Evolutionary conservation across 2,329 filamentous ascomycete genomes (phyloP).

Genomic region (Aureobasidium sp.): DNA sequence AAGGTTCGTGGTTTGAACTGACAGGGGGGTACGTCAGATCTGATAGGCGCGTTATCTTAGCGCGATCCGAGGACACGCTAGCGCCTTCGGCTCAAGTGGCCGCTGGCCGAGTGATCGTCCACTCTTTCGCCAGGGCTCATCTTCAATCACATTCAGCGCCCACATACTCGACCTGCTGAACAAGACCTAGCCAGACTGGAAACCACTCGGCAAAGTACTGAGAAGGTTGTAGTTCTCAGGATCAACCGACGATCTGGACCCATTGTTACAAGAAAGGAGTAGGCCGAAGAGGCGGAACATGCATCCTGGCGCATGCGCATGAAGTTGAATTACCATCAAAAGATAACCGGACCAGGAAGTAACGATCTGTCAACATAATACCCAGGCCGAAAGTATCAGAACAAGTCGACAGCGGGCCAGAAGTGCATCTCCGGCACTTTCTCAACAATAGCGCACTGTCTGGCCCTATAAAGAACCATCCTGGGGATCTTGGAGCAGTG

Average conservation of each 20-base stretch:
- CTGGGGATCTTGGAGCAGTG: not conserved
- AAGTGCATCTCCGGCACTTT: not conserved
- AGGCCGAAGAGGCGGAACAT: not conserved
- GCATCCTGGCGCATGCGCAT: constrained; percentile 5
- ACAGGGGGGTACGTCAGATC: not conserved
- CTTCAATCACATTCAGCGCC: not conserved
- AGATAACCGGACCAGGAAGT: not conserved
- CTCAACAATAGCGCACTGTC: constrained; percentile 5
- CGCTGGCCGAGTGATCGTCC: not conserved
- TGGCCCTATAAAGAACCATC: not conserved
- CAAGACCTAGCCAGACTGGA: not conserved
- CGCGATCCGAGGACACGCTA: not conserved
- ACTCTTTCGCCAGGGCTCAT: constrained; percentile 5
- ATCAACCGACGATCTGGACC: not conserved
- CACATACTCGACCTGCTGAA: not conserved
- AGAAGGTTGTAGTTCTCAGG: not conserved
- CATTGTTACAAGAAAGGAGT: not conserved
- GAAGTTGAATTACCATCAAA: not conserved
- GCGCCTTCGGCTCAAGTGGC: not conserved
- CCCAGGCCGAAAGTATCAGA: not conserved
- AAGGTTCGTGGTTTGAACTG: not conserved
- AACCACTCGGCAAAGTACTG: not conserved
- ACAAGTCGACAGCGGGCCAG: not conserved
- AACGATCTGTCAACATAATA: not conserved
- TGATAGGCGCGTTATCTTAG: not conserved